Evolutionary conservation across 345 rosid species (phyloP), one percentile per base, ranked within the genome.

Genomic region (Eucalyptus coolabah): DNA sequence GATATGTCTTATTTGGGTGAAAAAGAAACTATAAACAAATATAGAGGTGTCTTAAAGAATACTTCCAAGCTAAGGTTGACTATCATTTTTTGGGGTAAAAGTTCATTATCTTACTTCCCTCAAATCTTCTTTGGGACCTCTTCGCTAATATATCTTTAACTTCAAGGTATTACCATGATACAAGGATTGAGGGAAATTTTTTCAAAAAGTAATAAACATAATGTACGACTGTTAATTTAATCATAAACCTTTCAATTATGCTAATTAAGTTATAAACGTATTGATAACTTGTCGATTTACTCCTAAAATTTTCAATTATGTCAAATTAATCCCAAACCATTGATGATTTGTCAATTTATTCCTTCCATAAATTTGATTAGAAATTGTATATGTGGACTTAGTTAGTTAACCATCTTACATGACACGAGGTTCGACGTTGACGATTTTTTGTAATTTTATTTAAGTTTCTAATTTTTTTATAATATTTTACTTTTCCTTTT

Each of bases 341-440:
- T 53, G 24, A 53, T 53, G 5, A 53, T 53, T 53, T 53, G 23
- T 53, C 24, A 53, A 53, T 53, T 24, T 24, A 56, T 23, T 56
- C 30, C 1, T 56, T 24, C 5, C 1, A 3, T 56, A 56, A 56
- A 9, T 56, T 56, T 56, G 63, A 26, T 56, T 56, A 10, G 28
- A 56, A 24, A 56, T 56, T 56, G 63, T 24, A 56, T 4, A 24
- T 26, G 63, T 24, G 28, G 30, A 23, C 12, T 1, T 56, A 56
- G 30, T 56, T 1, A 24, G 14, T 26, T 56, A 56, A 26, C 30
- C 30, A 0, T 10, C 30, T 24, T 56, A 23, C 30, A 56, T 56
- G 14, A 26, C 13, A 56, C 0, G 2, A 5, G 1, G 14, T 23
- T 23, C 1, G 12, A 54, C 5, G 0, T 54, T 4, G 26, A 21